phyloP scores from a whole-genome alignment of 345 rosid species.

The Luvunga scandens region DNA sequence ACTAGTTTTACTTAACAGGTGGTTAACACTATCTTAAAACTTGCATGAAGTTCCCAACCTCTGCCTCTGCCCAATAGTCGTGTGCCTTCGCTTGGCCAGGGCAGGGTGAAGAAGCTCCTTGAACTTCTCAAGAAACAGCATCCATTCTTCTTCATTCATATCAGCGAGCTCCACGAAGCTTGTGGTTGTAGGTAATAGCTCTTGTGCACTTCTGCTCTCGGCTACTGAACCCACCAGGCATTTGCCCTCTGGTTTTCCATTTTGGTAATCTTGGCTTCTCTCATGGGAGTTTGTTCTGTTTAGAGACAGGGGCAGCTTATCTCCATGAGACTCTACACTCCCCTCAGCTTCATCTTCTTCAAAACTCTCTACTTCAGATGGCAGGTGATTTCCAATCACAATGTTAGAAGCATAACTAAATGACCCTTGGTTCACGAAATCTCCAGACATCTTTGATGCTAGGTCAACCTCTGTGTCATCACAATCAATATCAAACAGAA shows the following conservation, averaged over 20 bases:
- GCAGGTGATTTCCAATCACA: conserved; percentile 26
- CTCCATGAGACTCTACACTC: not conserved
- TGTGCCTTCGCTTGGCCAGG: conserved; percentile 34
- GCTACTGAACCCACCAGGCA: conserved; percentile 12
- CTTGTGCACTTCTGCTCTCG: conserved; percentile 40
- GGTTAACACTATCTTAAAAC: conserved; percentile 38
- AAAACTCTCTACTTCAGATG: conserved; percentile 33
- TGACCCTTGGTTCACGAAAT: conserved; percentile 14
- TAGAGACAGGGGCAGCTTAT: conserved; percentile 25
- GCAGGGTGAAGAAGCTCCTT: conserved; percentile 53
- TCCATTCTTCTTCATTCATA: conserved; percentile 50
- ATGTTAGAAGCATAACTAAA: conserved; percentile 10
- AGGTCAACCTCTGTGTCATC: conserved; percentile 25
- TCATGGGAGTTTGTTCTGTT: conserved; percentile 18
- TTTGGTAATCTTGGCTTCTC: conserved; percentile 17
- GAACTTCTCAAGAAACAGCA: conserved; percentile 45
- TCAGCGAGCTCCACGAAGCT: conserved; percentile 53
- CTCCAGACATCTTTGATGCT: conserved; percentile 18
- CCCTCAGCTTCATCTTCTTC: conserved; percentile 24
- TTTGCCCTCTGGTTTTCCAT: conserved; percentile 21
- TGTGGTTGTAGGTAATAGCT: conserved; percentile 36
- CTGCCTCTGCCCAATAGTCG: conserved; percentile 44
- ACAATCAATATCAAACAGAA: conserved; percentile 46
- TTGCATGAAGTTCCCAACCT: conserved; percentile 69
- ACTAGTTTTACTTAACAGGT: not conserved